Evolutionary conservation across 2,329 filamentous ascomycete genomes (phyloP).

Genomic region (Pseudogymnoascus sp.): DNA sequence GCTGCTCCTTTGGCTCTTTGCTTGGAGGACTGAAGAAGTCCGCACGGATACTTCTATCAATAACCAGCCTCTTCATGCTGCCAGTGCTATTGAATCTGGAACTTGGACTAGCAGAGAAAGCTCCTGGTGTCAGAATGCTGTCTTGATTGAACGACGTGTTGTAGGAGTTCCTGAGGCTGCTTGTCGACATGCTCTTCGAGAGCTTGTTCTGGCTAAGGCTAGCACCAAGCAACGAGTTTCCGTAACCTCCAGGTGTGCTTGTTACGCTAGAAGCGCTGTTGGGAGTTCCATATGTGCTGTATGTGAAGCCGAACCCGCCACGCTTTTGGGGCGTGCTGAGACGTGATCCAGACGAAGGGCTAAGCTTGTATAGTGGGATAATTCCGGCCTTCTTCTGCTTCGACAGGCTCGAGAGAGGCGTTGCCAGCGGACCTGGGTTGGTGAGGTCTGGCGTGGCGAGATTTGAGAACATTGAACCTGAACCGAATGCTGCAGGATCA

Average conservation of each 20-base stretch:
- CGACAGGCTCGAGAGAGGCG: slow-evolving; percentile 65
- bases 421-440: slow-evolving; percentile 85
- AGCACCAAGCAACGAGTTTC: slow-evolving; percentile 58
- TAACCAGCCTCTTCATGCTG: slow-evolving; percentile 82
- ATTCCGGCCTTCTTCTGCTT: slow-evolving; percentile 74
- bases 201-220: slow-evolving; percentile 55
- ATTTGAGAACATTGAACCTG: slow-evolving; percentile 74
- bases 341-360: slow-evolving; percentile 69
- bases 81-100: slow-evolving; percentile 59
- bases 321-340: slow-evolving; percentile 78
- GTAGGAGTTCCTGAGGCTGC: slow-evolving; percentile 74
- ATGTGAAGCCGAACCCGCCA: slow-evolving; percentile 84
- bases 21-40: slow-evolving; percentile 58
- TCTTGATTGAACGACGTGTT: slow-evolving; percentile 77
- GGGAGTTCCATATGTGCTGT: slow-evolving; percentile 84
- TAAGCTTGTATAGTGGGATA: slow-evolving; percentile 79
- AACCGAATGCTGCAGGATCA: slow-evolving; percentile 84
- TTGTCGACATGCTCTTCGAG: slow-evolving; percentile 82
- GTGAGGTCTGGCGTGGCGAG: slow-evolving; percentile 53
- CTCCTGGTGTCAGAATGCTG: slow-evolving; percentile 77
- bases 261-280: slow-evolving; percentile 60
- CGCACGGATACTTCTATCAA: slow-evolving; percentile 77
- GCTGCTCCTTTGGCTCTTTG: slow-evolving; percentile 42
- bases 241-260: slow-evolving; percentile 58
- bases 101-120: slow-evolving; percentile 64